Evolutionary conservation across 2,329 filamentous ascomycete genomes (phyloP), one percentile per base, ranked within the genome.

Genomic region (Neodidymelliopsis sp.): DNA sequence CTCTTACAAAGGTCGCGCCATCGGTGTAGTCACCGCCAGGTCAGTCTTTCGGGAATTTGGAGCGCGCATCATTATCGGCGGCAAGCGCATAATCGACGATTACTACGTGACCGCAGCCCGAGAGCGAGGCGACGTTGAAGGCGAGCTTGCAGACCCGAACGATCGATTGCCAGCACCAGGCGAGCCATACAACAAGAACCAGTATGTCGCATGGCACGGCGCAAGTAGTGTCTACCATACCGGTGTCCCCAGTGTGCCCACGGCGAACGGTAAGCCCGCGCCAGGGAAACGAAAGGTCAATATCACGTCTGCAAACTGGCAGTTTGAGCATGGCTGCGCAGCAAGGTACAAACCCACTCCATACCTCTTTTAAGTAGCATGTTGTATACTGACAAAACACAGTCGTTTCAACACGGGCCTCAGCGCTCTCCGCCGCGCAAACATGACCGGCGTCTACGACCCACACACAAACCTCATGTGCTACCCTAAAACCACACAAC

Each of bases 11-110:
- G 94, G 94, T 52, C 90, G 94, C 42, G 91, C 93, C 4, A 99
- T 99, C 71, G 94, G 94, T 71, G 91, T 99, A 20, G 92, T 97
- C 35, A 97, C 94, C 12, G 94, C 94, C 37, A 87, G 94, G 34
- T 97, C 94, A 1, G 94, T 99, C 12, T 99, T 97, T 73, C 85
- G 94, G 49, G 94, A 99, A 72, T 99, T 99, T 62, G 94, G 94
- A 49, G 90, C 94, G 6, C 85, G 90, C 56, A 99, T 99, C 65
- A 84, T 99, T 46, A 91, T 99, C 16, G 94, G 91, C 15, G 94
- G 94, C 41, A 89, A 87, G 66, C 87, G 87, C 67, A 82, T 99
- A 61, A 81, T 84, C 35, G 94, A 99, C 70, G 94, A 99, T 74
- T 99, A 97, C 74, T 86, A 91, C 56, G 90, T 90, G 27, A 77